Conservation (phyloP, 148 eudicot species). For the Polygonum aviculare region DNA sequence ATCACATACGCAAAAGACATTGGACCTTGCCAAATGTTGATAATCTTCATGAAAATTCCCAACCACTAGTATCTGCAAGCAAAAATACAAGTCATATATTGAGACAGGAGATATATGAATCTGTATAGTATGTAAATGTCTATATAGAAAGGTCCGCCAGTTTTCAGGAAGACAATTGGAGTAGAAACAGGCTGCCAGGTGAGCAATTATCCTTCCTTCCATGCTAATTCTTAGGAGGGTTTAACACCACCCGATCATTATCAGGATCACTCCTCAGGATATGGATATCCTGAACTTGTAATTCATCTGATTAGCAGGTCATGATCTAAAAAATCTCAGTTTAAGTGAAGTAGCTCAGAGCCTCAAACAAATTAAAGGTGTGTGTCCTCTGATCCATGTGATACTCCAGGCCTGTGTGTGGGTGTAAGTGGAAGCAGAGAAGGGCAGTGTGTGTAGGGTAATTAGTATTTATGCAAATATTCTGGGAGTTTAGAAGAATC, state of each 20-base stretch:
- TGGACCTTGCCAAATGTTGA: slow-evolving; percentile 38
- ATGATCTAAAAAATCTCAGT: neutral
- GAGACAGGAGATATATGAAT: neutral
- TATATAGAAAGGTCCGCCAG: neutral
- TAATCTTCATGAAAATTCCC: slow-evolving; percentile 58
- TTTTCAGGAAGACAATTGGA: neutral
- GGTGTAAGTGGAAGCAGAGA: neutral
- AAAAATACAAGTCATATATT: neutral
- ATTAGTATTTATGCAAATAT: neutral
- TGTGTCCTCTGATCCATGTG: neutral
- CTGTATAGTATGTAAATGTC: neutral
- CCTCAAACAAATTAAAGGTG: neutral
- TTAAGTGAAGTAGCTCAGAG: neutral
- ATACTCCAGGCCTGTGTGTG: neutral
- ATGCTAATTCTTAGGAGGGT: neutral
- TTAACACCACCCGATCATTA: neutral
- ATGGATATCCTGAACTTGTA: neutral
- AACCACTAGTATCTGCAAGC: slow-evolving; percentile 71
- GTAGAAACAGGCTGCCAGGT: neutral
- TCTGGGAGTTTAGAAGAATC: neutral
- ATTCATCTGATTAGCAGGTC: neutral
- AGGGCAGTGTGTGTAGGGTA: neutral
- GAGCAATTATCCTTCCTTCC: neutral
- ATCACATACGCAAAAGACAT: slow-evolving; percentile 59
- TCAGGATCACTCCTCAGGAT: neutral